Percentiles rank a stretch among this genome's conserved stretches.
Evolutionary conservation across 148 eudicot species (phyloP).

Genomic region (Pharnaceum exiguum): DNA sequence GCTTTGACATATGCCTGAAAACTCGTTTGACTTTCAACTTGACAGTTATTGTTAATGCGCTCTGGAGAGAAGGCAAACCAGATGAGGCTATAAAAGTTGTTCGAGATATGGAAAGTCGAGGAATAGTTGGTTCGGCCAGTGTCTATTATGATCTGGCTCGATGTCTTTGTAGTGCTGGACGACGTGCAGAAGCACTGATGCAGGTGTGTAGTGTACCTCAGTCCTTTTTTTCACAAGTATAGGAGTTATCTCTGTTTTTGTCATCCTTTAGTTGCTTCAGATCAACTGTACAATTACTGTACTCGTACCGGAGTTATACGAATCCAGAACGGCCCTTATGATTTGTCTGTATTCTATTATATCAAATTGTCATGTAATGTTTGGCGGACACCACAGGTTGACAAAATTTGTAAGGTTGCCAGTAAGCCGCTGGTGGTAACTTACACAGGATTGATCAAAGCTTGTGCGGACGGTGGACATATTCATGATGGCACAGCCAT

Average conservation of each 20-base stretch:
- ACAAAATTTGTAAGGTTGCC: slow-evolving; percentile 83
- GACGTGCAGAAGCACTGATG: slow-evolving; percentile 71
- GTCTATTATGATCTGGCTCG: slow-evolving; percentile 95
- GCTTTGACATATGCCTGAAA: slow-evolving; percentile 6
- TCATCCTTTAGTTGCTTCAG: too few relatives aligned
- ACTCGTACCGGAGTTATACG: neutral
- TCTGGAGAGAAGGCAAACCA: slow-evolving; percentile 82
- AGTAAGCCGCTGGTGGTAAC: slow-evolving; percentile 86
- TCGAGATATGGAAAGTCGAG: slow-evolving; percentile 75
- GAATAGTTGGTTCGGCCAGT: slow-evolving; percentile 79
- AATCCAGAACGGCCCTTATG: neutral
- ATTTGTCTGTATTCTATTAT: neutral
- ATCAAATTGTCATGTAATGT: neutral
- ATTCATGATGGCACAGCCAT: slow-evolving; percentile 53
- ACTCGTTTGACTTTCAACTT: slow-evolving; percentile 10
- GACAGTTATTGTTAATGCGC: slow-evolving; percentile 72
- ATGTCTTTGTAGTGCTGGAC: slow-evolving; percentile 94
- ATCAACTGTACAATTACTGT: neutral
- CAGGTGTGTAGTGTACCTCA: slow-evolving; percentile 42
- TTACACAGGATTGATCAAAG: slow-evolving; percentile 85
- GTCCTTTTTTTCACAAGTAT: neutral
- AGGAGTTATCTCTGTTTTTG: too few relatives aligned
- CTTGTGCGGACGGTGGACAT: slow-evolving; percentile 58
- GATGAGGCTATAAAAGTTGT: slow-evolving; percentile 72
- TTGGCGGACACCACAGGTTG: slow-evolving; percentile 43